These are phyloP conservation scores for Glaciozyma martinii DNA, from an alignment of 768 basidiomycete species.

Conservation along the genomic window DNA sequence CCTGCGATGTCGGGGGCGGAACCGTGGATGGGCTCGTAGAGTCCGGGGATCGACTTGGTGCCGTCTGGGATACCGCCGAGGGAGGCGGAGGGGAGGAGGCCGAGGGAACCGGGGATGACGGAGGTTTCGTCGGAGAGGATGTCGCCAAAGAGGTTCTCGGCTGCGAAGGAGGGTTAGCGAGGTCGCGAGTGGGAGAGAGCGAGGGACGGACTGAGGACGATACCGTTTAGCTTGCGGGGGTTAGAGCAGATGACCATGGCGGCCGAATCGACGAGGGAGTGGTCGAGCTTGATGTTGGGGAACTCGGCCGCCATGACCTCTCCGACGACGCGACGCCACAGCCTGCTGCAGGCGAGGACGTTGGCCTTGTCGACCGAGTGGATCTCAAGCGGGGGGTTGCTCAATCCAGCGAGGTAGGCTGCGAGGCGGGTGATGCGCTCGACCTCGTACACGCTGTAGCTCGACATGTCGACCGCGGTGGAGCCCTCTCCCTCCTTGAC, in stretches of 20 bases:
- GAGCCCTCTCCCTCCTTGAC: constrained; percentile 46
- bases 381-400: constrained; percentile 74
- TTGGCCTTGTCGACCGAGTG: constrained; percentile 98
- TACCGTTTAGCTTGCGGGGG: constrained; percentile 87
- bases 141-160: constrained; percentile 38
- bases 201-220: constrained; percentile 69
- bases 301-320: constrained; percentile 77
- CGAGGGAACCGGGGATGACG: constrained; percentile 94
- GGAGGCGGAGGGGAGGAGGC: constrained; percentile 90
- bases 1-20: constrained; percentile 88
- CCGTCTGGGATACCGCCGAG: constrained; percentile 67
- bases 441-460: constrained; percentile 84
- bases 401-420: constrained; percentile 74
- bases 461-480: constrained; percentile 82
- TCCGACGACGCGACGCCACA: constrained; percentile 89
- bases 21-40: constrained; percentile 82
- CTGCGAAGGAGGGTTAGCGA: constrained; percentile 13
- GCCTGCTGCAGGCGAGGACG: constrained; percentile 83
- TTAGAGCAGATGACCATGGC: constrained; percentile 88
- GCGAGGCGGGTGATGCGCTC: constrained; percentile 92
- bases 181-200: constrained; percentile 9
- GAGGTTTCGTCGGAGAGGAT: constrained; percentile 86
- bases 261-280: constrained; percentile 89
- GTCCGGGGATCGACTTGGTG: constrained; percentile 65
- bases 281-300: constrained; percentile 76